These are phyloP conservation scores for Coccomyxa sp. DNA, from an alignment of 139 green algal genomes.

Conservation along the genomic window DNA sequence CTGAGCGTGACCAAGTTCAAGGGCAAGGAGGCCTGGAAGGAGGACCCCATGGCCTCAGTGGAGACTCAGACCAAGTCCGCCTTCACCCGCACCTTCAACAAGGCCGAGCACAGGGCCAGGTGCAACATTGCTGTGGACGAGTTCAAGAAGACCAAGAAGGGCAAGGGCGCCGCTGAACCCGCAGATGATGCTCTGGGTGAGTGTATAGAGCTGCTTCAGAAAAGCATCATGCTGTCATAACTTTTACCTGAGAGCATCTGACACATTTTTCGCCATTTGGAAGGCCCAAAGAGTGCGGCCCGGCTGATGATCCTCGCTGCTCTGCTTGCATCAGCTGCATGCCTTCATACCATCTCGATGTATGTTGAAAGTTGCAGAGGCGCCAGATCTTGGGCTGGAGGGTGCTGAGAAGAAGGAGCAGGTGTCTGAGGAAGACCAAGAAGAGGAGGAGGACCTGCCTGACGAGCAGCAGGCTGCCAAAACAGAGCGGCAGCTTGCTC, in stretches of 20 bases:
- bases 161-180: conserved; percentile 16
- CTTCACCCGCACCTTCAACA: conserved; percentile 67
- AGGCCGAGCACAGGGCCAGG: conserved; percentile 18
- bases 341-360: no score
- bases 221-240: neutral
- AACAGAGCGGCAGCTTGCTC: conserved; percentile 24
- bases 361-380: conserved; percentile 17
- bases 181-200: conserved; percentile 11
- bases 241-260: neutral
- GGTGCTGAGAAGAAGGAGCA: conserved; percentile 6
- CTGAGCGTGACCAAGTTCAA: conserved; percentile 88
- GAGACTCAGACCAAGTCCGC: conserved; percentile 57
- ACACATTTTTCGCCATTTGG: neutral
- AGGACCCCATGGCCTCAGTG: conserved; percentile 71
- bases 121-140: conserved; percentile 37
- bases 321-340: no score
- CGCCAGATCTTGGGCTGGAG: conserved; percentile 3
- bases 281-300: no score
- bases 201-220: neutral
- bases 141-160: conserved; percentile 28
- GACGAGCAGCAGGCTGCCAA: conserved; percentile 22
- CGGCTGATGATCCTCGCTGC: neutral
- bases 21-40: conserved; percentile 59
- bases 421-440: conserved; percentile 35
- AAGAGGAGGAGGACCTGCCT: conserved; percentile 46